A percentile compares a stretch with the other conserved stretches of the same genome.
Conservation (phyloP, 176 grass and related monocot genomes). For the Triticum timopheevii region DNA sequence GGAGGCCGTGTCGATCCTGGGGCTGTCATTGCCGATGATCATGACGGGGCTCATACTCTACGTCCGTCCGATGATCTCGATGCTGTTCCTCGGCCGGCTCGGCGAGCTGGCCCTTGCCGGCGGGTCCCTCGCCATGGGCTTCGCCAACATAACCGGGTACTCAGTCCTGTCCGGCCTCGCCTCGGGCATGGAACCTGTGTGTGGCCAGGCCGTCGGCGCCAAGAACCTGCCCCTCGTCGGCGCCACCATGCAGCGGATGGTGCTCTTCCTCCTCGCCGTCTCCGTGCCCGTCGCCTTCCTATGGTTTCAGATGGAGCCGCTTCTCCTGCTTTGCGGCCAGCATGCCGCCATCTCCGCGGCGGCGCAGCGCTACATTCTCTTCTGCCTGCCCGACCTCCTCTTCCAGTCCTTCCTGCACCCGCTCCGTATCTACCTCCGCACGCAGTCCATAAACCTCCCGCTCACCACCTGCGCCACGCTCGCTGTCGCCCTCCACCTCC, state of each 20-base stretch:
- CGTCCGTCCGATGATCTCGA: conserved; percentile 90
- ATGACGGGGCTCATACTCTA: conserved; percentile 85
- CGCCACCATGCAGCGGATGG: conserved; percentile 69
- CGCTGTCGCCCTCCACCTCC: conserved; percentile 62
- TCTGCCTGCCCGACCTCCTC: conserved; percentile 80
- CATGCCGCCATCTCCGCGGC: conserved; percentile 56
- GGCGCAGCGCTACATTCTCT: conserved; percentile 68
- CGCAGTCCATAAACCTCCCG: conserved; percentile 82
- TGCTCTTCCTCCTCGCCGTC: conserved; percentile 64
- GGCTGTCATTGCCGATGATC: conserved; percentile 73
- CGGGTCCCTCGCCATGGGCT: conserved; percentile 87
- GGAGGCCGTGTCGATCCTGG: conserved; percentile 32
- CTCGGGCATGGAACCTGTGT: conserved; percentile 95
- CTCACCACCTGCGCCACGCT: conserved; percentile 67
- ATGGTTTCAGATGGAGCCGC: conserved; percentile 75
- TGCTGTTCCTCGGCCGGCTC: conserved; percentile 86
- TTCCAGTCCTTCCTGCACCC: conserved; percentile 95
- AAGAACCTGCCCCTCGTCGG: conserved; percentile 61
- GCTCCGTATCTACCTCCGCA: conserved; percentile 89
- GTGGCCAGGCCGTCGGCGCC: conserved; percentile 90
- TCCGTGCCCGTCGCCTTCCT: conserved; percentile 65
- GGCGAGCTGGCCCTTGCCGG: conserved; percentile 85
- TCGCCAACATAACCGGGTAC: conserved; percentile 96
- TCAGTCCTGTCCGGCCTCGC: conserved; percentile 84
- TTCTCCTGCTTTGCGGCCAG: conserved; percentile 81